Conservation (phyloP, 441 rosid species). For the Pelargonium fulgidum region DNA sequence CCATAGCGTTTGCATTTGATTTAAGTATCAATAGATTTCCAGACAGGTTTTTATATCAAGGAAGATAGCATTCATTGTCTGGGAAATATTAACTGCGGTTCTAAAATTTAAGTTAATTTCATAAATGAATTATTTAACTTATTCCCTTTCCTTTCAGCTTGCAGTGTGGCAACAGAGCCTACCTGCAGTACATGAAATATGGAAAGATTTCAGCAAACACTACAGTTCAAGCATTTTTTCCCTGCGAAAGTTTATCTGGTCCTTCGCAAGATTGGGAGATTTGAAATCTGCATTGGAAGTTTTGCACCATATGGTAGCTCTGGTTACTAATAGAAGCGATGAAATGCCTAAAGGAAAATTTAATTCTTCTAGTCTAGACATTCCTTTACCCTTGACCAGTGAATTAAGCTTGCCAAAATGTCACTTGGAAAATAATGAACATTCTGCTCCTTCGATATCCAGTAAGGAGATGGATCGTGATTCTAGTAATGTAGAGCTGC, state of each 20-base stretch:
- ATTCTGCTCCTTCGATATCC: constrained; percentile 17
- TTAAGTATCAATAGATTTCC: constrained; percentile 15
- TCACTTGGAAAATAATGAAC: constrained; percentile 29
- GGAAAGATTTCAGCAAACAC: constrained; percentile 57
- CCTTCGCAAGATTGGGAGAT: constrained; percentile 65
- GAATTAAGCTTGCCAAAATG: constrained; percentile 29
- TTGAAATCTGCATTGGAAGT: constrained; percentile 54
- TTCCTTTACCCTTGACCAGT: constrained; percentile 53
- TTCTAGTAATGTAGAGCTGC: constrained; percentile 21
- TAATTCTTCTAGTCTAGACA: constrained; percentile 46
- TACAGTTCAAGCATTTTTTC: constrained; percentile 42
- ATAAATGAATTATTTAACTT: constrained; percentile 2
- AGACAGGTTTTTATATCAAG: background rate
- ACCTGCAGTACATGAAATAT: constrained; percentile 45
- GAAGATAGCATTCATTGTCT: background rate
- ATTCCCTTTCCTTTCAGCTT: constrained; percentile 41
- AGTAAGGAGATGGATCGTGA: constrained; percentile 18
- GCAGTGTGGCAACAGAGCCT: constrained; percentile 59
- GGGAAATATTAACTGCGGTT: background rate
- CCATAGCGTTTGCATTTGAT: background rate
- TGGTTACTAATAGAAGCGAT: constrained; percentile 33
- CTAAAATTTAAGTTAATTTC: constrained; percentile 13
- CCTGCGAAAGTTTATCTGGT: constrained; percentile 52
- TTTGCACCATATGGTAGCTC: constrained; percentile 70
- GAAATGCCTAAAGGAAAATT: constrained; percentile 25